Base-by-base conservation (phyloP, 1,139 yeast species). In the Candida albicans region DNA sequence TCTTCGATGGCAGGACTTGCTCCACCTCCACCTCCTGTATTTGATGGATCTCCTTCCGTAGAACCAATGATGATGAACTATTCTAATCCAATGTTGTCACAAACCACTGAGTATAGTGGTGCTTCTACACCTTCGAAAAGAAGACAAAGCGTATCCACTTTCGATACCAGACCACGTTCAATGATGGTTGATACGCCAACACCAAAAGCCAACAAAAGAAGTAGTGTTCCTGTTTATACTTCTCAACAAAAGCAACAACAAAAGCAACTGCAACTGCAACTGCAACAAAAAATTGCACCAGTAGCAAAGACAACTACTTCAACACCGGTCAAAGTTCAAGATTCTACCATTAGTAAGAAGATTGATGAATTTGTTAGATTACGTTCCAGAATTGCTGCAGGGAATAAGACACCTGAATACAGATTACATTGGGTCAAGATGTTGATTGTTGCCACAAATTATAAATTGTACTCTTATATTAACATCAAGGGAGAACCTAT, bases 391-490 rank as follows among this genome's bases (percentile, higher is more conserved):
- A 74, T 74, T 46, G 70, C 77, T 2, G 56, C 70, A 2, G 79
- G 79, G 14, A 72, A 73, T 49, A 74, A 74, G 53, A 58, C 75
- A 1, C 59, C 65, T 38, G 77, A 72, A 46, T 73, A 61, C 54
- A 58, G 79, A 41, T 59, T 73, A 41, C 62, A 65, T 52, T 74
- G 79, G 79, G 65, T 69, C 30, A 70, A 70, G 49, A 70, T 69
- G 75, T 62, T 74, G 52, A 64, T 74, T 33, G 54, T 56, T 27
- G 75, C 78, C 10, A 66, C 73, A 31, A 73, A 71, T 52, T 65
- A 57, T 52, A 65, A 67, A 51, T 60, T 74, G 28, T 73, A 69
- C 50, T 61, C 70, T 8, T 72, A 66, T 49, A 67, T 74, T 44
- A 73, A 70, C 52, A 71, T 74, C 45, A 71, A 70, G 56, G 79